These are phyloP conservation scores for Elsinoe arachidis DNA, from an alignment of 2,329 filamentous ascomycete species.

Conservation along the genomic window DNA sequence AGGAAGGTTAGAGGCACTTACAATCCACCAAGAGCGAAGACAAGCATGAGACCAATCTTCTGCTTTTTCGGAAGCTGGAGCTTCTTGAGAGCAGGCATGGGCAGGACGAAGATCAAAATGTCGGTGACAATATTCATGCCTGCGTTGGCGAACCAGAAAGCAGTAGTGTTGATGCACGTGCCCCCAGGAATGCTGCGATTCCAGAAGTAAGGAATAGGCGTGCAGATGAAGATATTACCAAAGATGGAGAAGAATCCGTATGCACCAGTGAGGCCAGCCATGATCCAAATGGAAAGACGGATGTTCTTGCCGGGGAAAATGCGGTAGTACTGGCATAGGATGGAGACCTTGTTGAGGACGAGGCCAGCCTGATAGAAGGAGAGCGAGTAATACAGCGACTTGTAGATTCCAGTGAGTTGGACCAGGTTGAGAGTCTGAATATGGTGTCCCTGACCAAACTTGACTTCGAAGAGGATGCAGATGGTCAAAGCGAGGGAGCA, in stretches of 20 bases:
- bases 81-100: conserved; percentile 27
- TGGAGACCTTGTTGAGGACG: conserved; percentile 36
- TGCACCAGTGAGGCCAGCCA: conserved; percentile 26
- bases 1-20: conserved; percentile 14
- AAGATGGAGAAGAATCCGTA: conserved; percentile 28
- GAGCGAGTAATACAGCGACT: not conserved
- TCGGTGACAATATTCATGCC: conserved; percentile 31
- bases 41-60: conserved; percentile 27
- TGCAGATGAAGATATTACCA: conserved; percentile 34
- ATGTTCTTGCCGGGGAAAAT: conserved; percentile 36
- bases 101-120: conserved; percentile 27
- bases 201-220: conserved; percentile 37
- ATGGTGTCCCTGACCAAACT: conserved; percentile 13
- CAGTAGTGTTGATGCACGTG: conserved; percentile 33
- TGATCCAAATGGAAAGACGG: conserved; percentile 24
- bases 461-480: conserved; percentile 15
- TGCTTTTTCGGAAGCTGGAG: conserved; percentile 28
- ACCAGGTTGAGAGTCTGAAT: conserved; percentile 3
- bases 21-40: conserved; percentile 30
- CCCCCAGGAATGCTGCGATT: conserved; percentile 22
- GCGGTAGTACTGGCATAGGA: conserved; percentile 41
- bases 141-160: conserved; percentile 37
- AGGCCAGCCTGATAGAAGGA: conserved; percentile 30
- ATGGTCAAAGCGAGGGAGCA: conserved; percentile 14
- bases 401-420: conserved; percentile 9